Percentiles rank a stretch among this genome's conserved stretches.
Evolutionary conservation across 768 basidiomycete genomes (phyloP).

Genomic region (Kwoniella bestiolae): DNA sequence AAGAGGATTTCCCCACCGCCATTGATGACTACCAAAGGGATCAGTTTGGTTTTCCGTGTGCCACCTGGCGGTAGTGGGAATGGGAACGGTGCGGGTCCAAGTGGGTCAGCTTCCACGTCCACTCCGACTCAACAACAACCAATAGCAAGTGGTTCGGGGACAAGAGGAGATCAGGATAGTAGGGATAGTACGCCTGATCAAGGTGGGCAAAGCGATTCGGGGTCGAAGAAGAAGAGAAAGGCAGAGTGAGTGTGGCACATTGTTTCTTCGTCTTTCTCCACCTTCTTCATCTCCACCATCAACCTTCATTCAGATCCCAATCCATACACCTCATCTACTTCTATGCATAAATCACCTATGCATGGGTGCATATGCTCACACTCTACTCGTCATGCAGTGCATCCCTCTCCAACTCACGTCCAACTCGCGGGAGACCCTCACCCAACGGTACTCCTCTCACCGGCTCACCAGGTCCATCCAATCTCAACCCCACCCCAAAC

Average conservation of each 20-base stretch:
- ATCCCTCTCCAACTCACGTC: not conserved
- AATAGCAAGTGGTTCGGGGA: not conserved
- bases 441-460: constrained; percentile 9
- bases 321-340: not conserved
- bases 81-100: no score
- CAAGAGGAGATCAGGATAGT: constrained; percentile 1
- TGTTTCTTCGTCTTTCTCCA: not conserved
- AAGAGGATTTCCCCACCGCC: constrained; percentile 16
- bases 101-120: not conserved
- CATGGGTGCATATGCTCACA: constrained; percentile 1
- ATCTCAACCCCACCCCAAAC: constrained; percentile 1
- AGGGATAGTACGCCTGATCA: constrained; percentile 19
- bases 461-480: constrained; percentile 16
- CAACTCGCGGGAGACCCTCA: constrained; percentile 17
- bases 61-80: no score
- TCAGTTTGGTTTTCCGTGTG: constrained; percentile 27
- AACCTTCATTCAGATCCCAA: not conserved
- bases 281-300: constrained; percentile 3
- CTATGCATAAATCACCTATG: not conserved
- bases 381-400: constrained; percentile 1
- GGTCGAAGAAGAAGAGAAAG: constrained; percentile 27
- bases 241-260: constrained; percentile 31
- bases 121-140: not conserved
- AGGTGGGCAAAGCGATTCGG: no score
- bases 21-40: constrained; percentile 19